Conservation (phyloP, 257 asterid genomes). For the Solanum gandarillasii region DNA sequence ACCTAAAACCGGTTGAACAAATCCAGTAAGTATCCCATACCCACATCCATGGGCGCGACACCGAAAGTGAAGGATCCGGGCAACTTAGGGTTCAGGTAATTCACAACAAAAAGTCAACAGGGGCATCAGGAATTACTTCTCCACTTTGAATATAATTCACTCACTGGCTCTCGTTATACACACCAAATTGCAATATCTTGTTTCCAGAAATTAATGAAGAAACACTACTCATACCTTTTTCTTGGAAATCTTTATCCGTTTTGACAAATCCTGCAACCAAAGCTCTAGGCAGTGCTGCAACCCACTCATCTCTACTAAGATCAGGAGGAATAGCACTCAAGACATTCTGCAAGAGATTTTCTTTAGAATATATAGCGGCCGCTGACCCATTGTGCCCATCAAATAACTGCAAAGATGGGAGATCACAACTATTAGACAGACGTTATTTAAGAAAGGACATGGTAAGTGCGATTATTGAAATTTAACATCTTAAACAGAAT, state of each 20-base stretch:
- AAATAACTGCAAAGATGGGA: constrained; percentile 51
- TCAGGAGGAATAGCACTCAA: constrained; percentile 75
- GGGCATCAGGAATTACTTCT: neutral
- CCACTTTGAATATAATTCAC: neutral
- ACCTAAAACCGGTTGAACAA: neutral
- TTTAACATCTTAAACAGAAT: neutral
- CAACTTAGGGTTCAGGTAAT: neutral
- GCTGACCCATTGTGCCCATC: constrained; percentile 99
- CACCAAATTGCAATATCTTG: neutral
- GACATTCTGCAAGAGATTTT: constrained; percentile 74
- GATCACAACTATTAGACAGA: neutral
- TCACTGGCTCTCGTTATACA: neutral
- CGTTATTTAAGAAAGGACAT: neutral
- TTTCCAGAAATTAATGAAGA: neutral
- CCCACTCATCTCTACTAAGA: constrained; percentile 88
- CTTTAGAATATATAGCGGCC: constrained; percentile 89
- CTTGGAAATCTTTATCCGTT: constrained; percentile 93
- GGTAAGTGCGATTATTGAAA: neutral
- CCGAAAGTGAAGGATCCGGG: neutral
- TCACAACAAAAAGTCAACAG: neutral
- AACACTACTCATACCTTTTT: constrained; percentile 45
- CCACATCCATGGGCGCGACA: neutral
- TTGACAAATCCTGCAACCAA: constrained; percentile 92
- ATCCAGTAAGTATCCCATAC: neutral
- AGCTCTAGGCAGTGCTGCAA: constrained; percentile 86